Base-by-base conservation (phyloP, 2,329 filamentous ascomycete genomes). In the Colletotrichum cuscutae region DNA sequence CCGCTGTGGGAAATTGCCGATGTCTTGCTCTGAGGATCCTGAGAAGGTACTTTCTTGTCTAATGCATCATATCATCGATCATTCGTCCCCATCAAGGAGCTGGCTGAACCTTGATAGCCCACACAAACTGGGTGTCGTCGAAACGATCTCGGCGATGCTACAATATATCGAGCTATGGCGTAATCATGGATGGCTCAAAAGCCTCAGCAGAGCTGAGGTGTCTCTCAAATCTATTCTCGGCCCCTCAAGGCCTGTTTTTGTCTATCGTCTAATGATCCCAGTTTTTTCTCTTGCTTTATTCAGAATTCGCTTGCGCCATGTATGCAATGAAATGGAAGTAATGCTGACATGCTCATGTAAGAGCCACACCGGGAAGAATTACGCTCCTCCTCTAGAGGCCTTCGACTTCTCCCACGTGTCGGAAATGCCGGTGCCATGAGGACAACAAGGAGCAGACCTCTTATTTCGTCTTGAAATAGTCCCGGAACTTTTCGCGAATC, bases 401-500 rank as follows among this genome's bases (percentile, higher is more conserved):
- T 13, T 42, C 35, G 15, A 42, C 5, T 15, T 42, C 13, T 15
- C 35, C 13, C 4, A 42, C 6, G 5, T 42, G 35, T 15, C 42
- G 19, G 9, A 19, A 46, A 32, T 32, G 42, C 42, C 42, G 19
- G 12, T 19, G 42, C n/a, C 19, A 6, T n/a, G 19, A n/a, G 19
- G n/a, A 46, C 3, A 46, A 5, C 2, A 46, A 46, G 7, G 0
- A 7, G n/a, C 42, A n/a, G 42, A 19, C 7, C 7, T 19, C 8
- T n/a, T 7, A 65, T 4, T 65, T 26, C 9, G 49, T 28, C 62
- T 65, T 65, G 8, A 9, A 32, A 30, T 54, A 56, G 49, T 52
- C 75, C 22, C 76, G 76, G 64, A 90, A 93, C 79, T 91, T 92
- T 60, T 82, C 81, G 42, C 77, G 80, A 72, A 94, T 91, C 72